Evolutionary conservation across 176 grass and related monocot genomes (phyloP), one percentile per base, ranked within the genome.

Genomic region (Tillandsia leiboldiana): DNA sequence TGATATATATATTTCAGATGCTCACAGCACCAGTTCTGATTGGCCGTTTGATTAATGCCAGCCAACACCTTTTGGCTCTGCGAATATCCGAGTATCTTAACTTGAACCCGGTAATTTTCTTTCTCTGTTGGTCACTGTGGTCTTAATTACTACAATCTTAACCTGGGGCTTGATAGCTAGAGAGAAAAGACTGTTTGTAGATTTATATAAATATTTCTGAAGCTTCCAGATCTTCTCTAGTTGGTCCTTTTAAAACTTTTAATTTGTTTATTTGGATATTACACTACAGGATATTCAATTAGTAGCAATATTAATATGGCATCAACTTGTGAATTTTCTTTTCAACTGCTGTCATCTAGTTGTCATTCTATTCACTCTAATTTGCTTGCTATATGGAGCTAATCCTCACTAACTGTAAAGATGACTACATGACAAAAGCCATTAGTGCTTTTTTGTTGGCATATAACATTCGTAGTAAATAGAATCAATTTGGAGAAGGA

Each of bases 21-120:
- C 86, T 97, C 58, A 92, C 93, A 22, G 77, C 89, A 70, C 78
- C 89, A 51, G 89, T 97, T 73, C 77, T 97, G 67, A 79, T 90
- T 83, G 93, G 84, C 53, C 84, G 89, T 50, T 78, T 97, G 50
- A 81, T 97, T 68, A 97, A 92, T 82, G 84, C 83, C 52, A 87
- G 90, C 74, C 86, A 92, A 67, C 93, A 97, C 73, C 85, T 97
- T 79, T 79, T 92, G 78, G 89, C 93, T 67, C 82, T 97, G 78
- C 81, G 89, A 70, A 85, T 97, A 77, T 97, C 93, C 50, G 89
- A 97, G 57, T 97, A 92, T 74, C 89, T 97, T 74, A 87, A 85
- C 72, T 66, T 97, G 48, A 97, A 81, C 27, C 84, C 86, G 67
- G 93, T 97, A 97, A 83, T 24, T 63, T 49, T 78, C 57, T 80